Evolutionary conservation across 2,329 filamentous ascomycete genomes (phyloP).

Genomic region (Nigrograna mackinnonii): DNA sequence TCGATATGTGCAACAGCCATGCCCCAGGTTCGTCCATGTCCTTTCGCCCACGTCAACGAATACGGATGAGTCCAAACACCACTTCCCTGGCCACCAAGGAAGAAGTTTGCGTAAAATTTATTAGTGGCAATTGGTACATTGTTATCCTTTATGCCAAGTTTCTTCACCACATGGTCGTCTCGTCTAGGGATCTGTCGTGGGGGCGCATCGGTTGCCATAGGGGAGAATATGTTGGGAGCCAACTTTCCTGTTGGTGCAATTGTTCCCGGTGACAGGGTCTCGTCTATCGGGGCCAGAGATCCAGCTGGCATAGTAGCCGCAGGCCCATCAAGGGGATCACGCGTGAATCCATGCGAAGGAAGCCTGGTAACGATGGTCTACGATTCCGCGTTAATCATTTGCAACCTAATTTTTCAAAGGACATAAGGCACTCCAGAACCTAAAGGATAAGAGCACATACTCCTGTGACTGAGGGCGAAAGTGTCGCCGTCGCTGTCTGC

Average conservation of each 20-base stretch:
- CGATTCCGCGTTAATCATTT: too few relatives aligned
- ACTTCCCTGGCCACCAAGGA: slow-evolving; percentile 71
- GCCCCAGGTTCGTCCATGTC: slow-evolving; percentile 71
- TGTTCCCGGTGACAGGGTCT: slow-evolving; percentile 31
- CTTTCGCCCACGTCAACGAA: slow-evolving; percentile 48
- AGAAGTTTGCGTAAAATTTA: slow-evolving; percentile 75
- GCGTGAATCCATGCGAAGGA: slow-evolving; percentile 31
- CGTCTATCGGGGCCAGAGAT: slow-evolving; percentile 29
- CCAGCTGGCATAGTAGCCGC: slow-evolving; percentile 18
- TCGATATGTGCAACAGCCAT: slow-evolving; percentile 79
- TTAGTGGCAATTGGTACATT: slow-evolving; percentile 67
- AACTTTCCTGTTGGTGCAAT: slow-evolving; percentile 15
- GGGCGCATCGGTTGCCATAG: slow-evolving; percentile 45
- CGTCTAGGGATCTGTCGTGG: slow-evolving; percentile 40
- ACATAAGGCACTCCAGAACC: too few relatives aligned
- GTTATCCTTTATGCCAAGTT: slow-evolving; percentile 39
- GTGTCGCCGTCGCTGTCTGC: slow-evolving; percentile 29
- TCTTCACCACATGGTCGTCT: slow-evolving; percentile 46
- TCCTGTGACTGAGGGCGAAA: slow-evolving; percentile 27
- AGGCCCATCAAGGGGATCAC: slow-evolving; percentile 25
- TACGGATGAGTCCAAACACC: slow-evolving; percentile 74
- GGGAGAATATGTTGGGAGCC: slow-evolving; percentile 42
- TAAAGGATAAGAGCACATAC: slow-evolving; percentile 21
- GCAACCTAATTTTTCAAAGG: too few relatives aligned
- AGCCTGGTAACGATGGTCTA: slow-evolving; percentile 35